These are phyloP conservation scores for Oryza rufipogon DNA, from an alignment of 176 grass and related monocot genomes.

Conservation along the genomic window DNA sequence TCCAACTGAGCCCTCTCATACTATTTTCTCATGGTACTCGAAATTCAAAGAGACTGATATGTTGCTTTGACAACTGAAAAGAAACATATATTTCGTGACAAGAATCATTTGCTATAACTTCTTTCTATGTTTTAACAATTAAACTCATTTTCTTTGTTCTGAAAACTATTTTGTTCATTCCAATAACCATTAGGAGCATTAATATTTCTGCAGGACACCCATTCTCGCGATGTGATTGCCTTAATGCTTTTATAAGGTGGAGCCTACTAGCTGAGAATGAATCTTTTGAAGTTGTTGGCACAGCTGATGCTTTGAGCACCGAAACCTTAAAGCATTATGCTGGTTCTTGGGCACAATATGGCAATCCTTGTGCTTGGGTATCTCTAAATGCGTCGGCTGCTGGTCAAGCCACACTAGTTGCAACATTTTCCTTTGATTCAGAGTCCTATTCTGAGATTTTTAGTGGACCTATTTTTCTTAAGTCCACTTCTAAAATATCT, in stretches of 20 bases:
- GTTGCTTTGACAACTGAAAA: not conserved
- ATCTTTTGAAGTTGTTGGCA: slow-evolving; percentile 70
- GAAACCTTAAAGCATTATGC: slow-evolving; percentile 37
- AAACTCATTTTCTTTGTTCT: slow-evolving; percentile 2
- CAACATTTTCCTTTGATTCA: slow-evolving; percentile 65
- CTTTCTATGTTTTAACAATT: not conserved
- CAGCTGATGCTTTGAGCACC: slow-evolving; percentile 36
- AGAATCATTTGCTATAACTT: slow-evolving; percentile 2
- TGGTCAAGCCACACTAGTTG: slow-evolving; percentile 72
- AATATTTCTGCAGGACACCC: slow-evolving; percentile 58
- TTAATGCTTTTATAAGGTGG: slow-evolving; percentile 80
- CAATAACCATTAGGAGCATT: slow-evolving; percentile 31
- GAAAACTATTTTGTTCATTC: slow-evolving; percentile 25
- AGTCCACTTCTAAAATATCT: slow-evolving; percentile 69
- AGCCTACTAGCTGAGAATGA: slow-evolving; percentile 68
- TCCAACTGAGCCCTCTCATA: not conserved
- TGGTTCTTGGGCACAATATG: slow-evolving; percentile 45
- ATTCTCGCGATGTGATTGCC: slow-evolving; percentile 72
- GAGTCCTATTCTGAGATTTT: slow-evolving; percentile 54
- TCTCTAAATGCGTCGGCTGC: slow-evolving; percentile 67
- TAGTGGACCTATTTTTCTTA: slow-evolving; percentile 62
- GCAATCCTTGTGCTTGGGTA: slow-evolving; percentile 74
- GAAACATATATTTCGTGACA: not conserved
- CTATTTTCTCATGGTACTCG: not conserved
- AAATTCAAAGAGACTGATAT: not conserved